phyloP scores from a whole-genome alignment of 2,329 filamentous ascomycete genomes.

The Phaeomoniella chlamydospora region DNA sequence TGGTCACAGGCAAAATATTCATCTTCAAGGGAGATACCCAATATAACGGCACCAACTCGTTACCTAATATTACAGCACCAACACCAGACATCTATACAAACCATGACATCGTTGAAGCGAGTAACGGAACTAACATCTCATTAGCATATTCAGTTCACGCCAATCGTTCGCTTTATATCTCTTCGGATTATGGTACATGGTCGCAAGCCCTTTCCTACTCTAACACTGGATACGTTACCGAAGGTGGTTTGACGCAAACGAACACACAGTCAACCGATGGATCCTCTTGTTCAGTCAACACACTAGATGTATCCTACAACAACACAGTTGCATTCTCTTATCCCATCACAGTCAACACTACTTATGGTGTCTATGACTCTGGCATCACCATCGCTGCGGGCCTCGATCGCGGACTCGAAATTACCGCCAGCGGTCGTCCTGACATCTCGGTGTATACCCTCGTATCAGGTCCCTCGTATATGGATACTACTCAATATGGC shows the following conservation, averaged over 20 bases:
- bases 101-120: slow-evolving; percentile 29
- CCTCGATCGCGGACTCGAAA: slow-evolving; percentile 34
- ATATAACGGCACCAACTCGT: background rate
- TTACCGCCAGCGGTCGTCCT: slow-evolving; percentile 24
- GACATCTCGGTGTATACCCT: slow-evolving; percentile 48
- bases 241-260: slow-evolving; percentile 39
- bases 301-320: slow-evolving; percentile 17
- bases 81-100: slow-evolving; percentile 35
- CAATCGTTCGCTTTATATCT: slow-evolving; percentile 39
- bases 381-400: slow-evolving; percentile 33
- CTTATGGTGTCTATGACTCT: slow-evolving; percentile 27
- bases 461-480: slow-evolving; percentile 13
- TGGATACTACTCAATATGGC: slow-evolving; percentile 16
- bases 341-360: slow-evolving; percentile 44
- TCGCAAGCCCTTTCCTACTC: slow-evolving; percentile 41
- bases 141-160: slow-evolving; percentile 45
- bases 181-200: slow-evolving; percentile 36
- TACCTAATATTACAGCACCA: slow-evolving; percentile 19
- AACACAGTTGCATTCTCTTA: slow-evolving; percentile 38
- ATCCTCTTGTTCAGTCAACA: slow-evolving; percentile 9
- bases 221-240: slow-evolving; percentile 40
- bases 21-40: slow-evolving; percentile 48
- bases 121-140: slow-evolving; percentile 42
- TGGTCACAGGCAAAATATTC: slow-evolving; percentile 67
- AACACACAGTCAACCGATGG: slow-evolving; percentile 38